Evolutionary conservation across 2,329 filamentous ascomycete species (phyloP).

Genomic region (Fusarium agapanthi): DNA sequence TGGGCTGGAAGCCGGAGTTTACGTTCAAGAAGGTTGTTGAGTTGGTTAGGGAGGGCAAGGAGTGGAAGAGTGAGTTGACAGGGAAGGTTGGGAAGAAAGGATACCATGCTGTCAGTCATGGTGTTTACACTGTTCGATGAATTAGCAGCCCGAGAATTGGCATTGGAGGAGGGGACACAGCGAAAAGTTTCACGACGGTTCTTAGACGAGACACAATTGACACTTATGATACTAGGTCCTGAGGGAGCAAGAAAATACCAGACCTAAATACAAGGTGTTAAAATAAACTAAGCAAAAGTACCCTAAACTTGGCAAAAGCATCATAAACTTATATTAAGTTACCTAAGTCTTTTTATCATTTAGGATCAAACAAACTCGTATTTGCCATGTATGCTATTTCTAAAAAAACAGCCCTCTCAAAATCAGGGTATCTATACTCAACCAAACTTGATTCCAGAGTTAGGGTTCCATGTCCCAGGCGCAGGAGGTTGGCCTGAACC

Average conservation of each 20-base stretch:
- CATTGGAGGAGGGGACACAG: background rate
- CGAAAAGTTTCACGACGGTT: background rate
- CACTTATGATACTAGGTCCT: background rate
- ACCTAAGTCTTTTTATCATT: fast-evolving
- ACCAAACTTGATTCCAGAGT: slow-evolving; percentile 65
- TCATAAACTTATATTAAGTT: background rate
- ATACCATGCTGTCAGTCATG: slow-evolving; percentile 54
- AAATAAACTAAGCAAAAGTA: background rate
- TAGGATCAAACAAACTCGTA: background rate
- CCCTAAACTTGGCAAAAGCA: background rate
- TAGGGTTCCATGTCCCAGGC: slow-evolving; percentile 66
- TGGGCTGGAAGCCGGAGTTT: slow-evolving; percentile 54
- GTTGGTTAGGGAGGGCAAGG: slow-evolving; percentile 46
- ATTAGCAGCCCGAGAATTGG: background rate
- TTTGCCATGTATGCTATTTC: slow-evolving; percentile 6
- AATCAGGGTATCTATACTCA: slow-evolving; percentile 35
- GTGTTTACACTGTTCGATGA: slow-evolving; percentile 53
- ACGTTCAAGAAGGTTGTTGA: slow-evolving; percentile 51
- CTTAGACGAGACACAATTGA: background rate
- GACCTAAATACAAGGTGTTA: background rate
- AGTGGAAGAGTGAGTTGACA: slow-evolving; percentile 52
- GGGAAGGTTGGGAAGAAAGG: slow-evolving; percentile 53
- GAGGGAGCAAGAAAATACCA: background rate
- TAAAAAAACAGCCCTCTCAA: background rate
- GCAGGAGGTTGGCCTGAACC: slow-evolving; percentile 39